Conservation (phyloP, 164 flowering plant genomes). For the Piper betle region DNA sequence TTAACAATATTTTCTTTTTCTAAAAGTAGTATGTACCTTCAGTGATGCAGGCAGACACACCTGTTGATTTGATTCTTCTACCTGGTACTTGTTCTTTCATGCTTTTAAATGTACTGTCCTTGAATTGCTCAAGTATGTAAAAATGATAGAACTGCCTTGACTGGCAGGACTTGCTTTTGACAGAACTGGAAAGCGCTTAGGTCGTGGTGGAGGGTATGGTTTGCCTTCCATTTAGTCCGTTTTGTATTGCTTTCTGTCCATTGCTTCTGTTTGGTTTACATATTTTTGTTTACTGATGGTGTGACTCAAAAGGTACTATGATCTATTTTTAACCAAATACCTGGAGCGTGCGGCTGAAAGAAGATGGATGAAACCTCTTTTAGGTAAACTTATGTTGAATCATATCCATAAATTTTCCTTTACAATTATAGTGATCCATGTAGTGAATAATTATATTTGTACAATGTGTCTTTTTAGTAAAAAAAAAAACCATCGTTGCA, state of each 20-base stretch:
- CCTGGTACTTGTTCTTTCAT: slow-evolving; percentile 45
- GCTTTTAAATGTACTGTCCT: neutral
- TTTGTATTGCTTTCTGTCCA: neutral
- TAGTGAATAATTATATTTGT: neutral
- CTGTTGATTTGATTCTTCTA: slow-evolving; percentile 73
- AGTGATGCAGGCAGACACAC: slow-evolving; percentile 79
- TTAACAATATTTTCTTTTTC: neutral
- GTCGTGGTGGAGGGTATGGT: slow-evolving; percentile 95
- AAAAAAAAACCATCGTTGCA: neutral
- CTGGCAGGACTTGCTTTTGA: slow-evolving; percentile 88
- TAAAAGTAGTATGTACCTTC: slow-evolving; percentile 13
- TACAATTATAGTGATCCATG: neutral
- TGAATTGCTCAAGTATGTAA: neutral
- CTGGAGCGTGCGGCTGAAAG: slow-evolving; percentile 49
- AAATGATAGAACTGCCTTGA: neutral
- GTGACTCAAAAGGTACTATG: slow-evolving; percentile 59
- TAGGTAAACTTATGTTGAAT: slow-evolving; percentile 31
- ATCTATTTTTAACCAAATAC: slow-evolving; percentile 61
- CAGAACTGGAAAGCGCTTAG: slow-evolving; percentile 83
- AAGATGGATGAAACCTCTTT: slow-evolving; percentile 75
- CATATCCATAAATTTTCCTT: neutral
- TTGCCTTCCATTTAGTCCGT: neutral
- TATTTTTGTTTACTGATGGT: neutral
- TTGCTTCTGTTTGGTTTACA: neutral
- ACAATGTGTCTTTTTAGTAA: neutral